Percentiles rank a stretch among this genome's conserved stretches.
phyloP scores from a whole-genome alignment of 2,329 filamentous ascomycete genomes.

The Colletotrichum falcatum region DNA sequence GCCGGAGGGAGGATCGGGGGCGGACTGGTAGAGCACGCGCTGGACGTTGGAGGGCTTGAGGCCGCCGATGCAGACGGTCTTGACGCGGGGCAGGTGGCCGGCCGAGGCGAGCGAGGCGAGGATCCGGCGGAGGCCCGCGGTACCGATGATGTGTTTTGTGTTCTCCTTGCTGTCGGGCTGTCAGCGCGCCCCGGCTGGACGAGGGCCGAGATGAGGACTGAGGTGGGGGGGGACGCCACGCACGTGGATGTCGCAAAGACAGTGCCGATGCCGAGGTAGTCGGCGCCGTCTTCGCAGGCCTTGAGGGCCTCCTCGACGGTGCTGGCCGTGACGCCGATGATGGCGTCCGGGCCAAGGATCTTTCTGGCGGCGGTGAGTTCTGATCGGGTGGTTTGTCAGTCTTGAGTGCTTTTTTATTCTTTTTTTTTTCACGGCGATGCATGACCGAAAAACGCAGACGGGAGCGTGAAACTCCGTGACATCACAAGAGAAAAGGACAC shows the following conservation, averaged over 20 bases:
- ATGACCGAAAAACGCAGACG: too few relatives aligned
- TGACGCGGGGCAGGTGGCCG: constrained; percentile 57
- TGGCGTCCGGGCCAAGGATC: constrained; percentile 79
- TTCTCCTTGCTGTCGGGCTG: constrained; percentile 78
- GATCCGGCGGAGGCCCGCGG: constrained; percentile 76
- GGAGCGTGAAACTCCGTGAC: too few relatives aligned
- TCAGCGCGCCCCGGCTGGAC: background rate
- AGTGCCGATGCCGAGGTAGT: constrained; percentile 92
- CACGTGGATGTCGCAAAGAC: constrained; percentile 87
- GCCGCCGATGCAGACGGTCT: constrained; percentile 88
- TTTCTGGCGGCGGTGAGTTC: constrained; percentile 74
- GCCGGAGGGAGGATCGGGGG: constrained; percentile 59
- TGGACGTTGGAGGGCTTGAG: constrained; percentile 83
- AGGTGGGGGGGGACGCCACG: constrained; percentile 17
- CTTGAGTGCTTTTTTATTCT: background rate
- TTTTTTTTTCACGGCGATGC: background rate
- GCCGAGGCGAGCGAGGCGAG: constrained; percentile 68
- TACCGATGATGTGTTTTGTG: constrained; percentile 84
- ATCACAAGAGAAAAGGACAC: background rate
- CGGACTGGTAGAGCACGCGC: constrained; percentile 78
- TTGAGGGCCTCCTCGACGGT: constrained; percentile 77
- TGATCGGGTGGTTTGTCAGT: constrained; percentile 45
- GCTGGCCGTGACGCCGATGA: constrained; percentile 90
- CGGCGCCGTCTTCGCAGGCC: constrained; percentile 81
- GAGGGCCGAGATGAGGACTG: background rate